These are phyloP conservation scores for Aspergillus diversus DNA, from an alignment of 495 filamentous ascomycete species.

Conservation along the genomic window DNA sequence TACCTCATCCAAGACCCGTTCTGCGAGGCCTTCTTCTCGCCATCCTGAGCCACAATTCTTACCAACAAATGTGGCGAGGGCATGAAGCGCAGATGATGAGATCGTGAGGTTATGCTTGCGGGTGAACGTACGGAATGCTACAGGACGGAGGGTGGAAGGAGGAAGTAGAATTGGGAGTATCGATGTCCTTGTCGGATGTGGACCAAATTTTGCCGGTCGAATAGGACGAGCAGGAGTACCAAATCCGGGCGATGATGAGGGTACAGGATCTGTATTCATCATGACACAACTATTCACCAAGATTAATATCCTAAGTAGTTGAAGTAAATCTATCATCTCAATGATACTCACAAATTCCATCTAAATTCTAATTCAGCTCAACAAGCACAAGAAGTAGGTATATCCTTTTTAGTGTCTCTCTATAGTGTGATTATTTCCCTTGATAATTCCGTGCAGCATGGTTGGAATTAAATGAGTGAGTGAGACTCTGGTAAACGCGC, in stretches of 20 bases:
- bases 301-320: background rate
- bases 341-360: background rate
- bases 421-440: background rate
- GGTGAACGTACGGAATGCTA: constrained; percentile 94
- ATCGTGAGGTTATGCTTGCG: constrained; percentile 97
- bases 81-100: constrained; percentile 81
- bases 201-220: constrained; percentile 42
- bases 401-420: background rate
- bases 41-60: constrained; percentile 93
- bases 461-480: background rate
- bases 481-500: constrained; percentile 15
- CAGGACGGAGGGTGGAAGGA: constrained; percentile 80
- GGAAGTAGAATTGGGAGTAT: constrained; percentile 88
- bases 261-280: constrained; percentile 59
- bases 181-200: constrained; percentile 63
- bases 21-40: constrained; percentile 92
- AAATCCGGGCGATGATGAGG: constrained; percentile 89
- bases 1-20: constrained; percentile 88
- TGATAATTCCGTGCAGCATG: background rate
- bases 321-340: background rate
- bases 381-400: background rate
- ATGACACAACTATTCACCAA: constrained; percentile 19
- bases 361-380: background rate
- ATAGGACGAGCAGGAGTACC: constrained; percentile 80
- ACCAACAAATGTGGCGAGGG: constrained; percentile 85